Conservation (phyloP, 1,284 basidiomycete genomes). For the Sanghuangporus weigelae region DNA sequence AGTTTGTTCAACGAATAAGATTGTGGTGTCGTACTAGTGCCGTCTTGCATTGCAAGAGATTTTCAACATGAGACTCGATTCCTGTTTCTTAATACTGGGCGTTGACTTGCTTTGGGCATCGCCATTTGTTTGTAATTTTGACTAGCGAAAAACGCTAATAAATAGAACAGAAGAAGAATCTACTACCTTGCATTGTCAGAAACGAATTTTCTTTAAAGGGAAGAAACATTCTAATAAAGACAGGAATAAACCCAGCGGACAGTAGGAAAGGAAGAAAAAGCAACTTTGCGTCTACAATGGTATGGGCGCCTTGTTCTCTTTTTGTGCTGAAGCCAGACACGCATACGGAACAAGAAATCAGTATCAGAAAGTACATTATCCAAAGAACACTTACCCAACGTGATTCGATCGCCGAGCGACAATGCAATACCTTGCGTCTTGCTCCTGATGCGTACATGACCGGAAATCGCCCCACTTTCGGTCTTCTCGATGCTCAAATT, state of each 20-base stretch:
- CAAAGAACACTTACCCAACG: conserved; percentile 56
- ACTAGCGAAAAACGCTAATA: no score
- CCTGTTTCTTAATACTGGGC: no score
- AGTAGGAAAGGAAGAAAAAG: neutral
- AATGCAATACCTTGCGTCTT: conserved; percentile 96
- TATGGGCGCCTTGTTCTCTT: conserved; percentile 51
- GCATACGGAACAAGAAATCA: neutral
- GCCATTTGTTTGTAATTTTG: no score
- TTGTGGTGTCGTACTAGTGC: no score
- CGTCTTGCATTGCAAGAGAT: no score
- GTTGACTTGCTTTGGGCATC: no score
- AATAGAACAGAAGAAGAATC: neutral
- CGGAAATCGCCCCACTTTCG: conserved; percentile 75
- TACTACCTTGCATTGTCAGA: neutral
- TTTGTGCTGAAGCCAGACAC: conserved; percentile 45
- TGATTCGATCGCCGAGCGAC: conserved; percentile 88
- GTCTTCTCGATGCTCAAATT: conserved; percentile 93
- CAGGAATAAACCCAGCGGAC: neutral
- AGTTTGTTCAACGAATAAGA: no score
- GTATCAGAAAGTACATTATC: no score
- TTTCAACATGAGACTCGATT: no score
- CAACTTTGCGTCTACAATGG: conserved; percentile 6
- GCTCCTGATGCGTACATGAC: conserved; percentile 89
- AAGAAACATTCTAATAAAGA: neutral
- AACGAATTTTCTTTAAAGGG: neutral